These are phyloP conservation scores for Vigna angularis DNA, from an alignment of 306 rosid species.

Conservation along the genomic window DNA sequence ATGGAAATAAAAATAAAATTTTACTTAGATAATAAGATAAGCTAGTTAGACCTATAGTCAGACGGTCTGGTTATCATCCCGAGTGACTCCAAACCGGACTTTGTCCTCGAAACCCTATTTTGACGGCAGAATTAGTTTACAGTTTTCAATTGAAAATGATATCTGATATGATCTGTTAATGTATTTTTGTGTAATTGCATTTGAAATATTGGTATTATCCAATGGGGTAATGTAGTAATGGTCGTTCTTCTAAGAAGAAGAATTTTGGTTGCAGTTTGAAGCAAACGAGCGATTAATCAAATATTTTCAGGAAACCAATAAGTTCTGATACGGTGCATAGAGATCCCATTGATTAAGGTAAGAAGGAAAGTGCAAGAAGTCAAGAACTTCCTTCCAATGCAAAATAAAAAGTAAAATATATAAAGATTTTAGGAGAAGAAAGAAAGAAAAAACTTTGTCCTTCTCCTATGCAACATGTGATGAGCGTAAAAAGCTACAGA, in stretches of 20 bases:
- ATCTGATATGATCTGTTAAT: no score
- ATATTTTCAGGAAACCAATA: neutral
- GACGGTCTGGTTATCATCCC: no score
- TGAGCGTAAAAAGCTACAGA: conserved; percentile 6
- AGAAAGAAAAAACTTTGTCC: neutral
- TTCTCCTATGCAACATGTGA: neutral
- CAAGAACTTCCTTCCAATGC: neutral
- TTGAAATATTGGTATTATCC: no score
- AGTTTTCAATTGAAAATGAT: no score
- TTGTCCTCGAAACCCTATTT: no score
- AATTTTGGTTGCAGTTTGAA: neutral
- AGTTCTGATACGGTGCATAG: neutral
- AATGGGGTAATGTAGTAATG: no score
- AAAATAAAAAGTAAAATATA: neutral
- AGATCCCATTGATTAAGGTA: neutral
- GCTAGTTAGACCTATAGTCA: no score
- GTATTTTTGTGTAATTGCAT: no score
- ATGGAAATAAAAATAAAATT: no score
- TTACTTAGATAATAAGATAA: no score
- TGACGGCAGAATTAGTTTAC: no score
- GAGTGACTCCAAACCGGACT: no score
- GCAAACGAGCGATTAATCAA: neutral
- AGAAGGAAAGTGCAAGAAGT: neutral
- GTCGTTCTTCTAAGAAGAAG: neutral
- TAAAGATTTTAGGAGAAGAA: neutral